Conservation (phyloP, 805 yeast genomes). For the Pichia insulana region DNA sequence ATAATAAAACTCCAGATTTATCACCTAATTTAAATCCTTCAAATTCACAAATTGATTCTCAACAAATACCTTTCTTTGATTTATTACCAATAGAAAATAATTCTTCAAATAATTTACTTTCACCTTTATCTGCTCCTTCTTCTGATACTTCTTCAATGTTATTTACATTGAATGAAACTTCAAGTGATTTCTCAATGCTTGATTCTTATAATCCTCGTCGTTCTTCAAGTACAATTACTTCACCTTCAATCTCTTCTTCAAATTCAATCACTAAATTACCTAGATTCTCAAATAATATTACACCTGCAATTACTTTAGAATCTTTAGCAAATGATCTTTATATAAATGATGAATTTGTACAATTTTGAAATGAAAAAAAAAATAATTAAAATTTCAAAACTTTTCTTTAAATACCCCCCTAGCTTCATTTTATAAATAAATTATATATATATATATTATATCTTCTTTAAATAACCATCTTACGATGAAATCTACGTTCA, state of each 20-base stretch:
- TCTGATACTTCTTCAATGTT: constrained; percentile 8
- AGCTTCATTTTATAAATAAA: no score
- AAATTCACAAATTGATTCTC: background rate
- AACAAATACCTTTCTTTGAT: no score
- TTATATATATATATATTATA: no score
- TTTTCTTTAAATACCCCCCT: no score
- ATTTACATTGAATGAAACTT: constrained; percentile 2
- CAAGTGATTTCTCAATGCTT: background rate
- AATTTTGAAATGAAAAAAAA: no score
- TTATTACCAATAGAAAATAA: no score
- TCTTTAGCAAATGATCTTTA: background rate
- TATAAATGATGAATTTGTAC: constrained; percentile 1
- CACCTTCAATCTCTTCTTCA: background rate
- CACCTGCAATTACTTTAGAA: background rate
- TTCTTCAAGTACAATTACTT: background rate
- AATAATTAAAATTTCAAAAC: no score
- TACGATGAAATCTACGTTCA: constrained; percentile 17
- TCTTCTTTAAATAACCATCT: constrained; percentile 4
- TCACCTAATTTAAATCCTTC: no score
- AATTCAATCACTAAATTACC: background rate
- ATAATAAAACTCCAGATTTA: no score
- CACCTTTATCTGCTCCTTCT: constrained; percentile 2
- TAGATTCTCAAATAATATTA: background rate
- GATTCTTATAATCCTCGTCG: background rate
- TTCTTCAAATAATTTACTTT: background rate